Conservation (phyloP, 768 basidiomycete genomes). For the Pleurotus ostreatus region DNA sequence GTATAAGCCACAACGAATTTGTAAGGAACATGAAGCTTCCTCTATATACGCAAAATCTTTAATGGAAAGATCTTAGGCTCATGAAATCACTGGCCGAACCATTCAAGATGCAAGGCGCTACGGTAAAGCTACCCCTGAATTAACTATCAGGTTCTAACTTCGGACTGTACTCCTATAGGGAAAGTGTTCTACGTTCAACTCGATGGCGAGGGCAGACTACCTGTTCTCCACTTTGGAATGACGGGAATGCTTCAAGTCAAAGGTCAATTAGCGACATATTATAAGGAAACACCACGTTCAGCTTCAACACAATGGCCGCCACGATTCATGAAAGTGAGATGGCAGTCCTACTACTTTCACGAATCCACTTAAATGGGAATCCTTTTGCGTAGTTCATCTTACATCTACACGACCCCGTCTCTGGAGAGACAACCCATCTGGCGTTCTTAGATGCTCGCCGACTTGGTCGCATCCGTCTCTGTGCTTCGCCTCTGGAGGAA, state of each 20-base stretch:
- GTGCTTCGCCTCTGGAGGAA: constrained; percentile 50
- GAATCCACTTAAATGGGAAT: neutral
- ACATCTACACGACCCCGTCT: constrained; percentile 41
- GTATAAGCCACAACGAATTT: constrained; percentile 53
- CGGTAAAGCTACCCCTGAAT: constrained; percentile 28
- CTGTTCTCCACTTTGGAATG: constrained; percentile 83
- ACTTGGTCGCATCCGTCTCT: constrained; percentile 66
- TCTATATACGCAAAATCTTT: neutral
- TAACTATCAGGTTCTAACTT: neutral
- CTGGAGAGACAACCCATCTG: constrained; percentile 41
- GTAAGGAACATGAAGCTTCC: constrained; percentile 33
- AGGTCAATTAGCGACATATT: constrained; percentile 44
- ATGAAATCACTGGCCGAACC: constrained; percentile 46
- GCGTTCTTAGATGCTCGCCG: constrained; percentile 74
- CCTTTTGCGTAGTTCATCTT: constrained; percentile 49
- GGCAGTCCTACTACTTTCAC: neutral
- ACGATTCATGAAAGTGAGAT: constrained; percentile 55
- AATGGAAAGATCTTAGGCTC: constrained; percentile 34
- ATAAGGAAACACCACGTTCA: constrained; percentile 40
- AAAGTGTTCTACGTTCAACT: constrained; percentile 68
- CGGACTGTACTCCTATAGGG: constrained; percentile 28
- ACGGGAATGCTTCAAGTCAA: constrained; percentile 75
- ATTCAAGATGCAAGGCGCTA: constrained; percentile 48
- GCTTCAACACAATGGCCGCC: constrained; percentile 57
- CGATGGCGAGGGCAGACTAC: constrained; percentile 54